These are phyloP conservation scores for Metahyphopichia silvanorum DNA, from an alignment of 805 yeast species.

Conservation along the genomic window DNA sequence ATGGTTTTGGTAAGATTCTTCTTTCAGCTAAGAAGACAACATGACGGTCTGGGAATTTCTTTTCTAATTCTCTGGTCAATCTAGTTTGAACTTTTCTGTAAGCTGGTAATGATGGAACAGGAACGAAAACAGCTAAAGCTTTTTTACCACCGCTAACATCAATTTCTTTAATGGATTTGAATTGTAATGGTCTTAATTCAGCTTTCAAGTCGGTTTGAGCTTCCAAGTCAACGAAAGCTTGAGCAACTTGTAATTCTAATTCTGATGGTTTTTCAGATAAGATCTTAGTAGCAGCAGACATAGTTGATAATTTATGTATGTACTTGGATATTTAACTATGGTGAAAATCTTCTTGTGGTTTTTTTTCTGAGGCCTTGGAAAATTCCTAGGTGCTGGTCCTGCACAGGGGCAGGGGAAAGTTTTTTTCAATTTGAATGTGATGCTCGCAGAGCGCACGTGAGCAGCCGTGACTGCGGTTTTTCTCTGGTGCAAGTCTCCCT, in stretches of 20 bases:
- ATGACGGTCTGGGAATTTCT: slow-evolving; percentile 99
- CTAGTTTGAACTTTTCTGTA: slow-evolving; percentile 97
- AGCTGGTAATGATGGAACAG: slow-evolving; percentile 87
- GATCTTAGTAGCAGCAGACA: slow-evolving; percentile 98
- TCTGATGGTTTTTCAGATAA: slow-evolving; percentile 94
- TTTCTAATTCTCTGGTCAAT: slow-evolving; percentile 98
- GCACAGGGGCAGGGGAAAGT: no score
- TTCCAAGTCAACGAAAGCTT: slow-evolving; percentile 97
- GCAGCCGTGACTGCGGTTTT: no score
- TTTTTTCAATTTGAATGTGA: no score
- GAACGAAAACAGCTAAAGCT: slow-evolving; percentile 97
- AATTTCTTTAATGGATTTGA: slow-evolving; percentile 97
- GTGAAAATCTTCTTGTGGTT: no score
- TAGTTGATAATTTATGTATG: slow-evolving; percentile 44
- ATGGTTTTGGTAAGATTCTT: slow-evolving; percentile 98
- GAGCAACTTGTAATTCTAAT: slow-evolving; percentile 99
- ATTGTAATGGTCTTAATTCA: slow-evolving; percentile 96
- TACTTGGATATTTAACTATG: no score
- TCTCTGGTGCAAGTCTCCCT: no score
- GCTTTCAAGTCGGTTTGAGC: slow-evolving; percentile 95
- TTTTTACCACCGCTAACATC: slow-evolving; percentile 98
- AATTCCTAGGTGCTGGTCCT: no score
- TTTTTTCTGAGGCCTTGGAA: no score
- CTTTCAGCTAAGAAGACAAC: slow-evolving; percentile 99
- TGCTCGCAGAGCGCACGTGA: no score